Conservation (phyloP, 192 early-diverging fungal genomes). For the Neocallimastix lanati region DNA sequence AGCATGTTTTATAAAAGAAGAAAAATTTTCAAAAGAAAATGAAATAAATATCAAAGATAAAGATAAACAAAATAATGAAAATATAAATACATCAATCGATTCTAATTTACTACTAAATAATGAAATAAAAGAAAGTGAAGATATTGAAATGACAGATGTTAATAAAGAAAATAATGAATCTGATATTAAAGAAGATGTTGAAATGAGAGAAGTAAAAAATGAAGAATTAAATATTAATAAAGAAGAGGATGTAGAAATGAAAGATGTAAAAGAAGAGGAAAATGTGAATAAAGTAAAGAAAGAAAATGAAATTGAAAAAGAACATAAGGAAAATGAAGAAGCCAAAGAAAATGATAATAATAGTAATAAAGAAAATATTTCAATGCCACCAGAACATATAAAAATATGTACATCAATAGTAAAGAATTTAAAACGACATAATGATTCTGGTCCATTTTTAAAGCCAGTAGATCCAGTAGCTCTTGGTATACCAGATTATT, state of each 20-base stretch:
- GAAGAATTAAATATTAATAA: too few relatives aligned
- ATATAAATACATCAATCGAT: too few relatives aligned
- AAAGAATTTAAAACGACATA: constrained; percentile 52
- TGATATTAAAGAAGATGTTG: background rate
- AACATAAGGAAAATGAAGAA: background rate
- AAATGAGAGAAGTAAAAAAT: too few relatives aligned
- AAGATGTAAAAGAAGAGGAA: background rate
- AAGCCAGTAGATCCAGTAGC: constrained; percentile 58
- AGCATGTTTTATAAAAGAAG: too few relatives aligned
- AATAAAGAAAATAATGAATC: background rate
- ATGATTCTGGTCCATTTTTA: constrained; percentile 69
- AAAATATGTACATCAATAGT: constrained; percentile 19
- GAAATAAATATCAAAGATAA: too few relatives aligned
- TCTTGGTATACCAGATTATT: constrained; percentile 65
- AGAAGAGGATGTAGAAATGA: background rate
- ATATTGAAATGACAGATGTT: background rate
- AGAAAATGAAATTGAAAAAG: background rate
- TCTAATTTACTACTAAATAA: too few relatives aligned
- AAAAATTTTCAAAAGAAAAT: too few relatives aligned
- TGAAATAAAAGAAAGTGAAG: too few relatives aligned
- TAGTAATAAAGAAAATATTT: background rate
- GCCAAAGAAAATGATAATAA: background rate
- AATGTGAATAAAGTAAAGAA: background rate
- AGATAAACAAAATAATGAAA: too few relatives aligned
- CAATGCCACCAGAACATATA: background rate